Evolutionary conservation across 1,284 basidiomycete species (phyloP).

Genomic region (Moesziomyces sp.): DNA sequence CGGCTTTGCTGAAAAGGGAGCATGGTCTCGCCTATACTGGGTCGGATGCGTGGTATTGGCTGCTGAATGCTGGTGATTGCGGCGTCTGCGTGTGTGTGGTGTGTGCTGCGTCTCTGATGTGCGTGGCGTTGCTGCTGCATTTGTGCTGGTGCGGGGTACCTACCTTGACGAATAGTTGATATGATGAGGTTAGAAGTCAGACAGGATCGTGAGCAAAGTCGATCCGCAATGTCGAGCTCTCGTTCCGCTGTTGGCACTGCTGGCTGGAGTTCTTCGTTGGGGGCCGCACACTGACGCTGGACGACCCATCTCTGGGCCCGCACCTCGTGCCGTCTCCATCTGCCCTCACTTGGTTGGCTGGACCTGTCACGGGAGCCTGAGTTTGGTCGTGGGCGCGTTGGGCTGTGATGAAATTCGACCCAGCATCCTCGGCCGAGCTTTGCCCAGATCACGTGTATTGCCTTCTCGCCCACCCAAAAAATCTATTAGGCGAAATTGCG

Average conservation of each 20-base stretch:
- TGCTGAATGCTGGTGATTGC: conserved; percentile 1
- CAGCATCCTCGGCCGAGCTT: background rate
- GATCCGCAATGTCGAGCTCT: conserved; percentile 33
- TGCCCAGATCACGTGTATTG: background rate
- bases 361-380: background rate
- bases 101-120: conserved; percentile 31
- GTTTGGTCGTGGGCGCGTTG: background rate
- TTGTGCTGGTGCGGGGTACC: conserved; percentile 24
- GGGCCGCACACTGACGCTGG: background rate
- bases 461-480: too few species aligned
- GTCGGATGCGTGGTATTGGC: background rate
- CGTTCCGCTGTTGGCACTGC: conserved; percentile 2
- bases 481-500: too few species aligned
- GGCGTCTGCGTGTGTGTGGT: conserved; percentile 6
- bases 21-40: too few species aligned
- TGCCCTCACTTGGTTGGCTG: background rate
- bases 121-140: conserved; percentile 12
- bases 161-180: conserved; percentile 55
- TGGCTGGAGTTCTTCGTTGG: conserved; percentile 3
- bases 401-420: too few species aligned
- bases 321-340: too few species aligned
- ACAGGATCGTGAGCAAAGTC: conserved; percentile 51
- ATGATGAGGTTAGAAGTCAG: conserved; percentile 49
- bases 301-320: too few species aligned
- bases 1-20: too few species aligned